A percentile compares a stretch with the other conserved stretches of the same genome.
Conservation (phyloP, 371 early-diverging fungal genomes). For the Mortierella sp. region DNA sequence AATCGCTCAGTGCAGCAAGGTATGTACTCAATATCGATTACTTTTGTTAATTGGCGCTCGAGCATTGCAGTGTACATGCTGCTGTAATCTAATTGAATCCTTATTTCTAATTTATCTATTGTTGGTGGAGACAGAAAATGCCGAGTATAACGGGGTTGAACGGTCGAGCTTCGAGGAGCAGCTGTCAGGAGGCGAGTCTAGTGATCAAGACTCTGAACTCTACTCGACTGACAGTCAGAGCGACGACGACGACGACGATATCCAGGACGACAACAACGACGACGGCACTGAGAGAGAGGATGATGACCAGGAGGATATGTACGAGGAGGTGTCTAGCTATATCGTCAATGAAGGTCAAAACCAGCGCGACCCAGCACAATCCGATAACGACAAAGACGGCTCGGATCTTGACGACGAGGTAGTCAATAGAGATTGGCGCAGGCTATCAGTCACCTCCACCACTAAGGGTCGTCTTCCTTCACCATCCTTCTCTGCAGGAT, state of each 20-base stretch:
- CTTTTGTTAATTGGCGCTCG: not conserved
- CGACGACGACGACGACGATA: conserved; percentile 27
- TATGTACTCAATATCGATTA: not conserved
- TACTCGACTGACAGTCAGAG: conserved; percentile 22
- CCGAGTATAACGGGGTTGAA: not conserved
- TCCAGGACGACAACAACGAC: not conserved
- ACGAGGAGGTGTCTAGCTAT: conserved; percentile 18
- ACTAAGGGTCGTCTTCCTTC: conserved; percentile 2
- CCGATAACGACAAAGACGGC: conserved; percentile 15
- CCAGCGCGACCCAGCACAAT: not conserved
- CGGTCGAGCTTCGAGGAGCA: conserved; percentile 18
- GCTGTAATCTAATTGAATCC: not conserved
- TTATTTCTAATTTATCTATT: not conserved
- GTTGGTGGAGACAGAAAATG: not conserved
- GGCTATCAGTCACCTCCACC: not conserved
- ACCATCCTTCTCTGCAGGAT: not conserved
- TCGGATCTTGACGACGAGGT: conserved; percentile 15
- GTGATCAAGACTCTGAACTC: conserved; percentile 19
- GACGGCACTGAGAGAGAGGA: not conserved
- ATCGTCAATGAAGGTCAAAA: conserved; percentile 1
- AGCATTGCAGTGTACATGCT: too few species aligned
- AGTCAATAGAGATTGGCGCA: not conserved
- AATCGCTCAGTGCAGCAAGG: conserved; percentile 1
- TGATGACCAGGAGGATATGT: not conserved
- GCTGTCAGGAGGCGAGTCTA: conserved; percentile 20